A percentile compares a stretch with the other conserved stretches of the same genome.
Conservation (phyloP, 2,329 filamentous ascomycete species). For the Colletotrichum camelliae region DNA sequence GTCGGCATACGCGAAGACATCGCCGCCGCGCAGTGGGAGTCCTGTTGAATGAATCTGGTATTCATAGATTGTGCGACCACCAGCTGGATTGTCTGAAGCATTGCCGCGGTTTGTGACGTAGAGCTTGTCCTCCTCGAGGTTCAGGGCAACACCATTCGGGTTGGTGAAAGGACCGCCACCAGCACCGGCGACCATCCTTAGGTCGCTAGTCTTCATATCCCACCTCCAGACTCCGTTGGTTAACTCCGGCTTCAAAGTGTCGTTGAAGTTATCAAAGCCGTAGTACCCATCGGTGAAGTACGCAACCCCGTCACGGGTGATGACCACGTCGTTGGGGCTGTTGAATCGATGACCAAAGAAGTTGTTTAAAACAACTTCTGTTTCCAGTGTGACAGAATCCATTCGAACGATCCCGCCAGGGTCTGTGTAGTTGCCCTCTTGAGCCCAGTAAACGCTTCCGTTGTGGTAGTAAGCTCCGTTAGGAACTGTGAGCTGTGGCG, state of each 20-base stretch:
- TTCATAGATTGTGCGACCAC: slow-evolving; percentile 23
- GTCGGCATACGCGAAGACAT: slow-evolving; percentile 22
- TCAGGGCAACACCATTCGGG: slow-evolving; percentile 23
- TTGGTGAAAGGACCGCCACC: slow-evolving; percentile 24
- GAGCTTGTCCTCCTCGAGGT: slow-evolving; percentile 16
- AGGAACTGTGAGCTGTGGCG: slow-evolving; percentile 18
- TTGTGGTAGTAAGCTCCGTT: slow-evolving; percentile 25
- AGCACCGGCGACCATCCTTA: slow-evolving; percentile 20
- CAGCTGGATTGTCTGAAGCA: slow-evolving; percentile 18
- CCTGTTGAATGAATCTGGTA: not conserved
- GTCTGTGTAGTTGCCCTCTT: slow-evolving; percentile 21
- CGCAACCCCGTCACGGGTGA: slow-evolving; percentile 15
- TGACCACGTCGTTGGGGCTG: slow-evolving; percentile 24
- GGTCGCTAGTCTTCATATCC: slow-evolving; percentile 13
- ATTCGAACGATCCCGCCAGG: slow-evolving; percentile 20
- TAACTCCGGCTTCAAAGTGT: slow-evolving; percentile 22
- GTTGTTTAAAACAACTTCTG: slow-evolving; percentile 20
- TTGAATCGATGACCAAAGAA: slow-evolving; percentile 24
- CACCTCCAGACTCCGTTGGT: slow-evolving; percentile 24
- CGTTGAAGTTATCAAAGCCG: slow-evolving; percentile 23
- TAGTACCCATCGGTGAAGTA: slow-evolving; percentile 25
- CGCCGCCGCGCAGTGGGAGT: not conserved
- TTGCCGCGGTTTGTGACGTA: slow-evolving; percentile 25
- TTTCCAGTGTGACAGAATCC: slow-evolving; percentile 12
- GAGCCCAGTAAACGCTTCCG: slow-evolving; percentile 20